phyloP scores from a whole-genome alignment of 2,329 filamentous ascomycete species.

The Taxawa tesnikishii region DNA sequence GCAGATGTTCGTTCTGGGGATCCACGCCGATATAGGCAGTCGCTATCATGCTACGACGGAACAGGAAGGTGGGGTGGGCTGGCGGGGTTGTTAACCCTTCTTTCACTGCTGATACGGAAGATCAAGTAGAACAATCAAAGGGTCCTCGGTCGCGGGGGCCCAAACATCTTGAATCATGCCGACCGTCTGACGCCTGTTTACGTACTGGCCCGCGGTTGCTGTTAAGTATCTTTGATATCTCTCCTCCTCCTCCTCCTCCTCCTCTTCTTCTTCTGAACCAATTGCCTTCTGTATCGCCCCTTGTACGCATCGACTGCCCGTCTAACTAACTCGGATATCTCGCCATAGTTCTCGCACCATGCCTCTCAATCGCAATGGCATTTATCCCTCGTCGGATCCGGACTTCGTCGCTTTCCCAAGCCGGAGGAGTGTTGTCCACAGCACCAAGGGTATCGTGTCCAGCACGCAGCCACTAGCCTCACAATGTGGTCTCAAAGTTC shows the following conservation, averaged over 20 bases:
- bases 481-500: constrained; percentile 71
- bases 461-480: constrained; percentile 84
- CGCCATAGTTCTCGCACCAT: constrained; percentile 39
- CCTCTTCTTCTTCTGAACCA: constrained; percentile 4
- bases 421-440: constrained; percentile 73
- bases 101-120: no score
- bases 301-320: constrained; percentile 41
- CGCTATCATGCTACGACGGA: no score
- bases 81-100: no score
- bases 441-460: constrained; percentile 79
- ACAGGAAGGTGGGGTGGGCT: no score
- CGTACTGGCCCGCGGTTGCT: background rate
- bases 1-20: no score
- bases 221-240: background rate
- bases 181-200: no score
- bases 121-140: no score
- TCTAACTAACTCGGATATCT: constrained; percentile 42
- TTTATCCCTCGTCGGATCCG: constrained; percentile 51
- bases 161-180: no score
- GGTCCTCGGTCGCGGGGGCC: no score
- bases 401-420: constrained; percentile 63
- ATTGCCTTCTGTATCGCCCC: constrained; percentile 17
- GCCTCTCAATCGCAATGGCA: constrained; percentile 52
- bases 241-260: background rate
- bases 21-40: no score